These are phyloP conservation scores for Evansstolkia leycettana DNA, from an alignment of 495 filamentous ascomycete species.

Conservation along the genomic window DNA sequence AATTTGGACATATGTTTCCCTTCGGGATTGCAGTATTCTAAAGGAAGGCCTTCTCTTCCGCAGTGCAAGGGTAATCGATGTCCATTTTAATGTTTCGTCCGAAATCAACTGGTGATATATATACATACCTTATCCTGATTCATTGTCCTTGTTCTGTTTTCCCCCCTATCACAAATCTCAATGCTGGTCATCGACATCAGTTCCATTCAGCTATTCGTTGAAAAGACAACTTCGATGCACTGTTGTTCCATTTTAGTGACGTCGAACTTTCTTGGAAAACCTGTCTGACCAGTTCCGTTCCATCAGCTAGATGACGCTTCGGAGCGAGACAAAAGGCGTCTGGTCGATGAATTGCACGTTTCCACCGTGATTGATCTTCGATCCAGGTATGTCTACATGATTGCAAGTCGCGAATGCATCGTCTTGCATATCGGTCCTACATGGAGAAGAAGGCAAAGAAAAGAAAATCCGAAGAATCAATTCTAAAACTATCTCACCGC, in stretches of 20 bases:
- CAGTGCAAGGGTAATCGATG: slow-evolving; percentile 59
- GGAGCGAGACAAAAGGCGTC: slow-evolving; percentile 41
- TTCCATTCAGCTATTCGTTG: neutral
- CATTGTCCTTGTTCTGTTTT: too few species aligned
- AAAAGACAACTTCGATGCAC: too few species aligned
- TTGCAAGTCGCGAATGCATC: too few species aligned
- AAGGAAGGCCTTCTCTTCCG: slow-evolving; percentile 60
- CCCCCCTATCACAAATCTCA: too few species aligned
- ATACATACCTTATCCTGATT: too few species aligned
- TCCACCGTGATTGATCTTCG: slow-evolving; percentile 66
- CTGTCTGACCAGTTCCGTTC: neutral
- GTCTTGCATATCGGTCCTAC: too few species aligned
- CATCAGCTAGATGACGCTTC: slow-evolving; percentile 54
- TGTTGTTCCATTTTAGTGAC: neutral
- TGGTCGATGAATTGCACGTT: slow-evolving; percentile 52
- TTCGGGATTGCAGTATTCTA: slow-evolving; percentile 36
- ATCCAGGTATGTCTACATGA: slow-evolving; percentile 41
- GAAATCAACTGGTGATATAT: too few species aligned
- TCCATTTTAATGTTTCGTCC: too few species aligned
- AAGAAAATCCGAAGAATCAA: too few species aligned
- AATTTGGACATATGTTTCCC: too few species aligned
- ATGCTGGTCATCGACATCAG: too few species aligned
- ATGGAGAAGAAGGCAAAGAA: too few species aligned
- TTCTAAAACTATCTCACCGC: slow-evolving; percentile 3
- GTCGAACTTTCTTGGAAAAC: neutral